A percentile compares a stretch with the other conserved stretches of the same genome.
Evolutionary conservation across 1,139 yeast genomes (phyloP).

Genomic region (Saccharomycopsis hybrid): DNA sequence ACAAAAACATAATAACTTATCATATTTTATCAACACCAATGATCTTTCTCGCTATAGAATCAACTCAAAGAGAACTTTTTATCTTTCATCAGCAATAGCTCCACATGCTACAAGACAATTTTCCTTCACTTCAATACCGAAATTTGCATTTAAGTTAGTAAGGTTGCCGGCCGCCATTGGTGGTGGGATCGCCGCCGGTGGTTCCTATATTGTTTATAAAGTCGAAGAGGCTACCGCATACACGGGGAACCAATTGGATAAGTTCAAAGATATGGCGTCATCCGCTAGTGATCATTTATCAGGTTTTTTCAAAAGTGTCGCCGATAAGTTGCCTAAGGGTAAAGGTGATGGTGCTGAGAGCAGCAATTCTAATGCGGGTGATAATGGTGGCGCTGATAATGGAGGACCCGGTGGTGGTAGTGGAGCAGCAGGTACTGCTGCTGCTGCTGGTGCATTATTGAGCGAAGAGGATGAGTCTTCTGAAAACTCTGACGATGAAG

Average conservation of each 20-base stretch:
- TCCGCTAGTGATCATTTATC: conserved; percentile 8
- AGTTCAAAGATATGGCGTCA: conserved; percentile 51
- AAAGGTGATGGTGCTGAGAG: conserved; percentile 26
- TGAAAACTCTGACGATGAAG: conserved; percentile 23
- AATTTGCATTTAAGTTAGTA: conserved; percentile 48
- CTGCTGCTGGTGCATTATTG: conserved; percentile 33
- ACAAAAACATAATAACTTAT: conserved; percentile 9
- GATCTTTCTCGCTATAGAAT: conserved; percentile 4
- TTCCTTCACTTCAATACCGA: conserved; percentile 39
- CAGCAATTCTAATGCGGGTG: conserved; percentile 23
- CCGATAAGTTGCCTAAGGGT: conserved; percentile 21
- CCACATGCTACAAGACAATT: not conserved
- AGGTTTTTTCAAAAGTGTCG: conserved; percentile 9
- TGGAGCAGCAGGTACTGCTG: conserved; percentile 23
- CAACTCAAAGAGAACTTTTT: too few relatives aligned
- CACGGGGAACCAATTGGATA: conserved; percentile 58
- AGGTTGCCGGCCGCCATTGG: conserved; percentile 77
- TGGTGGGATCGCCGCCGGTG: conserved; percentile 91
- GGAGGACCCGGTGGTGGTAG: conserved; percentile 3
- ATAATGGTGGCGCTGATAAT: conserved; percentile 29
- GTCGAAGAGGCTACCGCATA: conserved; percentile 78
- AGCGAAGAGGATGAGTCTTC: too few relatives aligned
- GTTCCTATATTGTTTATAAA: conserved; percentile 85
- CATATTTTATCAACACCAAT: conserved; percentile 1
- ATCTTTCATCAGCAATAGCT: too few relatives aligned